phyloP scores from a whole-genome alignment of 2,329 filamentous ascomycete genomes.

The Pseudocercospora cruenta region DNA sequence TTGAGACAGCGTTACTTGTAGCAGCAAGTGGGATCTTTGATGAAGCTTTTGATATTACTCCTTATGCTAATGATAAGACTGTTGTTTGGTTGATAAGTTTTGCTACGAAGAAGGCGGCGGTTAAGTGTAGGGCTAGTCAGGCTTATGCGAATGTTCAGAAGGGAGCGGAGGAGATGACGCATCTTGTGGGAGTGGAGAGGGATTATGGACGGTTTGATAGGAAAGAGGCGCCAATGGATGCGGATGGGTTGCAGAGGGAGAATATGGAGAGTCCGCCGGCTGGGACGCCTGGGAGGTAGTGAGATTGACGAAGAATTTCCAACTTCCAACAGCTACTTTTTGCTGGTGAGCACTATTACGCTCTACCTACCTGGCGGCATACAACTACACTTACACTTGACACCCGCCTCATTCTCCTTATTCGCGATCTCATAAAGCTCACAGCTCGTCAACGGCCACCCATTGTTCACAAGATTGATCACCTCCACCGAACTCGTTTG shows the following conservation, averaged over 20 bases:
- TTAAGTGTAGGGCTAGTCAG: conserved; percentile 1
- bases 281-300: neutral
- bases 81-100: conserved; percentile 16
- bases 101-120: conserved; percentile 11
- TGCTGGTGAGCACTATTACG: too few species aligned
- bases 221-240: neutral
- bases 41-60: conserved; percentile 7
- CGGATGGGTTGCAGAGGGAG: neutral
- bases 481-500: too few species aligned
- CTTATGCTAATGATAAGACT: conserved; percentile 13
- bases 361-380: too few species aligned
- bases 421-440: too few species aligned
- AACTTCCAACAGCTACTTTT: too few species aligned
- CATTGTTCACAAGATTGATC: too few species aligned
- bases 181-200: conserved; percentile 12
- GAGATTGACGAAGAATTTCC: too few species aligned
- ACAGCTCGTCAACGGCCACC: too few species aligned
- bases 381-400: too few species aligned
- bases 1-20: neutral
- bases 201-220: conserved; percentile 11
- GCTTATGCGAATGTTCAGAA: conserved; percentile 12
- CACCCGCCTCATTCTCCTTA: too few species aligned
- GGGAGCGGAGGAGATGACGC: conserved; percentile 2
- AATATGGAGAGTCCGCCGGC: neutral
- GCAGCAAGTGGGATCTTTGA: neutral